Evolutionary conservation across 441 rosid genomes (phyloP).

Genomic region (Capsella rubella): DNA sequence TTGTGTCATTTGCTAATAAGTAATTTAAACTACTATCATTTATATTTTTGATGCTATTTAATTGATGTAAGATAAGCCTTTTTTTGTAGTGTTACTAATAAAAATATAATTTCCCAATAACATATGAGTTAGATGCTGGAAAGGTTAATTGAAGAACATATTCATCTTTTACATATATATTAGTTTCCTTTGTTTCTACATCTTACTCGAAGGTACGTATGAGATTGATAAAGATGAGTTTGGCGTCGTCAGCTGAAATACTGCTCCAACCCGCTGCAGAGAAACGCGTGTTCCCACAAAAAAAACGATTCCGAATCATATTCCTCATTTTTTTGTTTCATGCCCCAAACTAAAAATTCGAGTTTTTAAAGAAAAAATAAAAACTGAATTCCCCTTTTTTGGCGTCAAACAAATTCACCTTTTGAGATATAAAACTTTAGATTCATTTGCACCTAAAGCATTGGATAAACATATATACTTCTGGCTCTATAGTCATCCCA

Average conservation of each 20-base stretch:
- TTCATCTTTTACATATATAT: background rate
- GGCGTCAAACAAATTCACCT: slow-evolving; percentile 9
- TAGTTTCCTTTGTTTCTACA: background rate
- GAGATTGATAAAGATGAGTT: slow-evolving; percentile 23
- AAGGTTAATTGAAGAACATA: background rate
- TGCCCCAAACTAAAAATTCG: slow-evolving; percentile 1
- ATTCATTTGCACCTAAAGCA: slow-evolving; percentile 25
- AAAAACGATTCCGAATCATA: slow-evolving; percentile 36
- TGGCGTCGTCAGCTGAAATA: slow-evolving; percentile 30
- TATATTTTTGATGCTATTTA: too few relatives aligned
- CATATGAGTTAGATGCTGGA: background rate
- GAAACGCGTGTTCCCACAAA: slow-evolving; percentile 39
- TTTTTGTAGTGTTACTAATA: background rate
- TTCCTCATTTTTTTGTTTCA: slow-evolving; percentile 31
- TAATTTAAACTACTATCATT: too few relatives aligned
- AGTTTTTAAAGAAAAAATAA: background rate
- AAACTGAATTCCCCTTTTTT: background rate
- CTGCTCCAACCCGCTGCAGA: slow-evolving; percentile 15
- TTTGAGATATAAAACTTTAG: slow-evolving; percentile 20
- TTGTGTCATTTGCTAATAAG: too few relatives aligned
- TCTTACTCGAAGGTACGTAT: background rate
- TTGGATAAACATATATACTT: background rate
- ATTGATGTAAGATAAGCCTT: too few relatives aligned
- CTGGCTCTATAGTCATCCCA: slow-evolving; percentile 30
- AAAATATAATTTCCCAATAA: background rate